A percentile compares a stretch with the other conserved stretches of the same genome.
Conservation (phyloP, 768 basidiomycete species). For the Russula vinacea region DNA sequence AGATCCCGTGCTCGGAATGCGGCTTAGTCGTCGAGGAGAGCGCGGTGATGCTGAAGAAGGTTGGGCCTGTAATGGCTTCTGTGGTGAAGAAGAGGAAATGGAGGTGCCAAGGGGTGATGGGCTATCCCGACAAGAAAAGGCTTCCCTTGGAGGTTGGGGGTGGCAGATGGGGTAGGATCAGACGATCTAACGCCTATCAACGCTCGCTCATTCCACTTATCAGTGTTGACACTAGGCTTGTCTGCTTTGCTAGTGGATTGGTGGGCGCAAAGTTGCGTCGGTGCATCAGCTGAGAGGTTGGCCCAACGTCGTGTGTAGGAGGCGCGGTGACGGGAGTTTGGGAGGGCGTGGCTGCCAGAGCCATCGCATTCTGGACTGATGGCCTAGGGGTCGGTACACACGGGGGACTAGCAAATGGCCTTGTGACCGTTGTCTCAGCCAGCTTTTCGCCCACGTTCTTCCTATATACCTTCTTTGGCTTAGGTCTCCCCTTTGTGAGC, state of each 20-base stretch:
- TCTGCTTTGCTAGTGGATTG: conserved; percentile 2
- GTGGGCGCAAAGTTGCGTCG: background rate
- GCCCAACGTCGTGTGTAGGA: background rate
- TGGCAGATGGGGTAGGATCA: conserved; percentile 2
- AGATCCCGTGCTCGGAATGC: conserved; percentile 66
- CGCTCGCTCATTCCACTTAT: conserved; percentile 38
- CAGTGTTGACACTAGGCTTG: conserved; percentile 21
- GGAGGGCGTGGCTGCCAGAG: background rate
- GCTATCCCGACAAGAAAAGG: conserved; percentile 34
- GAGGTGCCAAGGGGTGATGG: conserved; percentile 45
- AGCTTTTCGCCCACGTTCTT: conserved; percentile 1
- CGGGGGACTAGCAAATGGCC: no score
- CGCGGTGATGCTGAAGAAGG: conserved; percentile 14
- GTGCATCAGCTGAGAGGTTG: background rate
- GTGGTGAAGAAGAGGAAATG: background rate
- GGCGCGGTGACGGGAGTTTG: background rate
- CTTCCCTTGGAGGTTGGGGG: conserved; percentile 22
- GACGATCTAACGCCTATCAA: conserved; percentile 27
- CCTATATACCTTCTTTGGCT: conserved; percentile 33
- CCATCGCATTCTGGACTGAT: background rate
- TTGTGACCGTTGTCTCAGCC: background rate
- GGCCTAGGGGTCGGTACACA: background rate
- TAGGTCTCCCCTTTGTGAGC: conserved; percentile 74
- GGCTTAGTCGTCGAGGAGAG: conserved; percentile 45
- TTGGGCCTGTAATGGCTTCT: background rate